Base-by-base conservation (phyloP, 1,284 basidiomycete species). In the Trichosporon ovoides region DNA sequence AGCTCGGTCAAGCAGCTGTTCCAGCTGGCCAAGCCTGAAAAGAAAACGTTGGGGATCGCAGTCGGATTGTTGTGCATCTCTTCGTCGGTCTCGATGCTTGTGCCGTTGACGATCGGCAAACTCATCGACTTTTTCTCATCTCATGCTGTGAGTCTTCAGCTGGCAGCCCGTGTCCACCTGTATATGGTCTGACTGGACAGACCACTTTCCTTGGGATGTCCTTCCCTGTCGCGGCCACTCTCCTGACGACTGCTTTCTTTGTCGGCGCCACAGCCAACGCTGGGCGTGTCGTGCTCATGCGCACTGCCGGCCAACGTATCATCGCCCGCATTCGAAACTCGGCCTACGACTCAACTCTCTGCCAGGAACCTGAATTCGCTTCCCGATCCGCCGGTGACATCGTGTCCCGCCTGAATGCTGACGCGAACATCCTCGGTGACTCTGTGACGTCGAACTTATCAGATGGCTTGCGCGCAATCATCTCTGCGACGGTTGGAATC, bases 361-460 rank as follows among this genome's bases (percentile, higher is more conserved):
- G 82, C 48, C 94, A 97, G 77, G 94, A 96, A 72, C 88, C 95
- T 31, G 90, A 94, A 72, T 94, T 86, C 70, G 90, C 95, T 3
- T 93, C 97, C 76, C 85, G 85, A 46, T 91, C 91, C 0, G 92
- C 94, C 58, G 96, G 95, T 13, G 96, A 98, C 72, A 89, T 97
- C 11, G 81, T 98, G 40, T 94, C 91, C 71, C 81, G 95, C 48
- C 82, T 98, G 37, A 94, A 89, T 59, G 88, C 89, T 7, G 95
- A 98, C 74, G 90, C 91, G 11, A 91, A 86, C 68, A 90, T 98
- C 62, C 89, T 98, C 38, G 96, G 96, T 38, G 95, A 98, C 78
- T 90, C 88, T 56, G 83, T 97, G 4, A 96, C 93, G 0, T 86
- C 89, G 71, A 94, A 97, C 66, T 82, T 97, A 38, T 92, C 89